phyloP scores from a whole-genome alignment of 2,329 filamentous ascomycete species.

The Ceratocystis variospora region DNA sequence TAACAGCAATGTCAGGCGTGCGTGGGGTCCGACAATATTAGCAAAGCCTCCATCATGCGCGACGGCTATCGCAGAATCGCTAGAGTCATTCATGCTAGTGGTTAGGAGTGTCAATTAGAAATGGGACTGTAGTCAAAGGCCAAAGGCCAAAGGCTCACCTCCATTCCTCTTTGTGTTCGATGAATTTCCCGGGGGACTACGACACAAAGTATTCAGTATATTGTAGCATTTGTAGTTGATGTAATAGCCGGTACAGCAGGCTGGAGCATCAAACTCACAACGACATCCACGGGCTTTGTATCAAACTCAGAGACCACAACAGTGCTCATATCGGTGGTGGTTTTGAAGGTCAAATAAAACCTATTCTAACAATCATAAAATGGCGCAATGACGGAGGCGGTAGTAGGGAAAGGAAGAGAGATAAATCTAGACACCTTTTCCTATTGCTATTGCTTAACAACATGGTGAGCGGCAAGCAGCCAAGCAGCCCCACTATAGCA shows the following conservation, averaged over 20 bases:
- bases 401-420: background rate
- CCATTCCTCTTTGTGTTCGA: background rate
- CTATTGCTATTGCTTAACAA: background rate
- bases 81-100: background rate
- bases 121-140: background rate
- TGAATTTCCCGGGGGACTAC: background rate
- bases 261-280: constrained; percentile 8
- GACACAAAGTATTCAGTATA: background rate
- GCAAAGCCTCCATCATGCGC: constrained; percentile 29
- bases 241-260: background rate
- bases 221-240: too few species aligned
- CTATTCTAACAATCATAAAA: too few species aligned
- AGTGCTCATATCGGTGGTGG: background rate
- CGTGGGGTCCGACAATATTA: constrained; percentile 26
- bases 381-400: too few species aligned
- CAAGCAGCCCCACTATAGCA: background rate
- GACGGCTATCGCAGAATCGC: constrained; percentile 25
- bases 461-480: background rate
- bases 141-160: background rate
- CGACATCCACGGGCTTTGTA: background rate
- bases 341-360: too few species aligned
- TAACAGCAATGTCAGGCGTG: constrained; percentile 31
- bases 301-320: background rate
- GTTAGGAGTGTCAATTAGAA: background rate
- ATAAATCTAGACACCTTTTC: background rate